phyloP scores from a whole-genome alignment of 306 rosid genomes.

The Lupinus albus region DNA sequence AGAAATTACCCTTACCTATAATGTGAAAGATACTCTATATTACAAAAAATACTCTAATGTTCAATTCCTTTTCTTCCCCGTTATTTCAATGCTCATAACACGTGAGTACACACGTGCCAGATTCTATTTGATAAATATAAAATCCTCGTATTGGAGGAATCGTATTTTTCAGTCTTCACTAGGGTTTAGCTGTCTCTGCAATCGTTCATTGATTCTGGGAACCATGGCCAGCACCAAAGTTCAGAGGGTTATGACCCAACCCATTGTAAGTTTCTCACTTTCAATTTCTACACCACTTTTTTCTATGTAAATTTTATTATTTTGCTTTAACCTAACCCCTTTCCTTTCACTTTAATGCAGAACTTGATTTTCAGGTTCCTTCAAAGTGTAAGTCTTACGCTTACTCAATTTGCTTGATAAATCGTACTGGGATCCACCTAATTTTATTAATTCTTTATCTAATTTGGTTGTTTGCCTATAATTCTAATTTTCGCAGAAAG shows the following conservation, averaged over 20 bases:
- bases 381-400: slow-evolving; percentile 64
- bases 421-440: not conserved
- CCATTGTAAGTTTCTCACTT: slow-evolving; percentile 55
- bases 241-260: slow-evolving; percentile 96
- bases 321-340: slow-evolving; percentile 10
- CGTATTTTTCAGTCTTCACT: too few species aligned
- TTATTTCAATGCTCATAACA: too few species aligned
- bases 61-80: too few species aligned
- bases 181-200: not conserved
- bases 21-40: too few species aligned
- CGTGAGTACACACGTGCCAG: too few species aligned
- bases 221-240: slow-evolving; percentile 95
- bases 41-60: too few species aligned
- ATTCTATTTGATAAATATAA: too few species aligned
- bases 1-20: too few species aligned
- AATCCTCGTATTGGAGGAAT: too few species aligned
- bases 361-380: slow-evolving; percentile 92
- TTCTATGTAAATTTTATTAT: not conserved
- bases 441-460: not conserved
- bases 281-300: not conserved
- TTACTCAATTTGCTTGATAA: not conserved
- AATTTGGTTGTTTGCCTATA: not conserved
- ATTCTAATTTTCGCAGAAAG: slow-evolving; percentile 57
- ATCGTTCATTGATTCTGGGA: slow-evolving; percentile 3
- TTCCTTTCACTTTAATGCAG: slow-evolving; percentile 43